A percentile compares a stretch with the other conserved stretches of the same genome.
Evolutionary conservation across 2,329 filamentous ascomycete genomes (phyloP).

Genomic region (Aureobasidium sp.): DNA sequence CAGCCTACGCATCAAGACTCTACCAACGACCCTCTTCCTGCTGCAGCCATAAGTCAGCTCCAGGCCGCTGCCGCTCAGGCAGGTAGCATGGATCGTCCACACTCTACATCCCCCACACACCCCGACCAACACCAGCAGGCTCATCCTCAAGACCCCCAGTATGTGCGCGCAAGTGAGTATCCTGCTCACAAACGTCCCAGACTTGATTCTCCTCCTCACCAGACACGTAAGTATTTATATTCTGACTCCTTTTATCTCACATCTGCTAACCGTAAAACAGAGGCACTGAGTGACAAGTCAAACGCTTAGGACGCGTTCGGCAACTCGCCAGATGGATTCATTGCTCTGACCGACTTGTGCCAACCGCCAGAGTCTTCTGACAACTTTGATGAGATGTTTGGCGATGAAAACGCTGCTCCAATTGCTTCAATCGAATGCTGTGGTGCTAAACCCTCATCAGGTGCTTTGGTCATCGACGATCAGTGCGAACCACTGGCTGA

Average conservation of each 20-base stretch:
- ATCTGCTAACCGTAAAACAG: neutral
- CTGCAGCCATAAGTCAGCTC: constrained; percentile 26
- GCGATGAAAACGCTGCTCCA: neutral
- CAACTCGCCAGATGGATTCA: neutral
- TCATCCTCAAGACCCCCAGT: neutral
- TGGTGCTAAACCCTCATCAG: neutral
- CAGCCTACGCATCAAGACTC: constrained; percentile 4
- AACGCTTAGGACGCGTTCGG: neutral
- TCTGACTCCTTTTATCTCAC: neutral
- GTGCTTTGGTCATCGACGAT: neutral
- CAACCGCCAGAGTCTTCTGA: neutral
- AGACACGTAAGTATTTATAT: neutral
- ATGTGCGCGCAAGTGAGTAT: constrained; percentile 11
- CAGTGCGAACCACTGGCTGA: neutral
- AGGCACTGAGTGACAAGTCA: neutral
- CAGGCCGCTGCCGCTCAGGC: constrained; percentile 28
- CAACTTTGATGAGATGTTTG: neutral
- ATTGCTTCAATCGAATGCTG: neutral
- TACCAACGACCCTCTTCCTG: constrained; percentile 27
- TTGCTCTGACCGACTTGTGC: neutral
- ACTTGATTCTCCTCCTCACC: neutral
- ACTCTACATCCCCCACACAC: neutral
- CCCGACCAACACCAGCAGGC: neutral
- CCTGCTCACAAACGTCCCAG: neutral
- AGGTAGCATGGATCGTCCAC: constrained; percentile 2